Evolutionary conservation across 768 basidiomycete genomes (phyloP), one percentile per base, ranked within the genome.

Genomic region (Mycena galopus): DNA sequence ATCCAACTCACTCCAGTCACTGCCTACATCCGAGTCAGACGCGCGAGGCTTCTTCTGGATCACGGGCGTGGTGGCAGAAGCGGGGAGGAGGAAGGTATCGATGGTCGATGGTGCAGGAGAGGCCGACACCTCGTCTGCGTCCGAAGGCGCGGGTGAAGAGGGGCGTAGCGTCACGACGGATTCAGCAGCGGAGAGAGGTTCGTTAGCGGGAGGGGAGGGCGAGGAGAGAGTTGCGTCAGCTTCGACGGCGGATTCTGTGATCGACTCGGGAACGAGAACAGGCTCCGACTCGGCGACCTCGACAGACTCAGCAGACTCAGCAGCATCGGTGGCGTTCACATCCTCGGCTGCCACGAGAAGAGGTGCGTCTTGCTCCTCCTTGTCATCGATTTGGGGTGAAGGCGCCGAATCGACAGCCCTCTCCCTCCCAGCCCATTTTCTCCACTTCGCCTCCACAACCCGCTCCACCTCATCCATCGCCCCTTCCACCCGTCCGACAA

Each of bases 381-480:
- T 6, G 33, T 6, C 33, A 35, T 6, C 42, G 19, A 42, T 17
- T 11, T 14, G 16, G 42, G 5, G 42, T 19, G 17, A 42, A 42
- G 42, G 42, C 42, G 42, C 42, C 14, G 42, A 7, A 42, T 17
- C 42, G 16, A 19, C 16, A 63, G 80, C 78, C 50, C 67, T 62
- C 61, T 69, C 73, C 75, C 78, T 78, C 30, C 78, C 76, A 25
- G 76, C 63, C 56, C 71, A 77, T 27, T 77, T 75, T 70, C 81
- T 84, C 78, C 82, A 85, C 42, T 82, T 79, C 42, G 80, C 83
- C 81, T 84, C 78, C 82, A 91, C 85, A 44, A 84, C 82, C 68
- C 78, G 76, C 76, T 90, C 91, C 30, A 92, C 71, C 50, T 84
- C 84, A 72, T 87, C 87, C 51, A 93, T 76, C 44, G 89, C 92